Evolutionary conservation across 2,329 filamentous ascomycete genomes (phyloP), one percentile per base, ranked within the genome.

Genomic region (Paracamarosporium sp.): DNA sequence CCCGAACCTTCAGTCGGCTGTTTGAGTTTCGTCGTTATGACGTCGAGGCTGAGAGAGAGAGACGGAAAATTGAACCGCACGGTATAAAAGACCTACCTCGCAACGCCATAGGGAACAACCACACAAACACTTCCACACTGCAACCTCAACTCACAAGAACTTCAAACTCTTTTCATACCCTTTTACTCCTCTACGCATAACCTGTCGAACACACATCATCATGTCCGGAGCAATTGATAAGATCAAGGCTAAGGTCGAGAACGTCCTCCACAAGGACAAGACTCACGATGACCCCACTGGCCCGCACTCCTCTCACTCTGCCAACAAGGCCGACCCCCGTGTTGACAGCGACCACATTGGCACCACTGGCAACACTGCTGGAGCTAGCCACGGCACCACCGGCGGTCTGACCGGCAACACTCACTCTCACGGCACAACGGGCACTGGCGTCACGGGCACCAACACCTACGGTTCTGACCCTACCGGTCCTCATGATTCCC

Each of bases 191-290:
- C 38, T 25, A 30, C 17, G 48, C 20, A 36, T 17, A 20, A 27
- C 30, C 12, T 51, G 28, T 40, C 43, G 20, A 55, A 62, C 53
- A 38, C 55, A 44, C 53, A 40, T 55, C 59, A 69, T 54, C 59
- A 73, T 72, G 70, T 46, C 70, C 40, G 68, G 70, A 56, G 47
- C 63, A 43, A 69, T 76, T 35, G 70, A 76, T 3, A 75, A 76
- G 65, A 68, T 76, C 63, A 76, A 75, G 71, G 67, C 68, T 53
- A 76, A 74, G 72, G 73, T 75, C 66, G 72, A 76, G 59, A 59
- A 71, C 33, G 67, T 72, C 56, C 68, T 75, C 48, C 72, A 74
- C 65, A 74, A 75, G 68, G 70, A 76, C 63, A 70, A 72, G 63
- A 57, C 65, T 27, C 54, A 63, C 53, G 51, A 53, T 28, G 54